A percentile compares a stretch with the other conserved stretches of the same genome.
phyloP scores from a whole-genome alignment of 2,329 filamentous ascomycete species.

The Cytospora mali region DNA sequence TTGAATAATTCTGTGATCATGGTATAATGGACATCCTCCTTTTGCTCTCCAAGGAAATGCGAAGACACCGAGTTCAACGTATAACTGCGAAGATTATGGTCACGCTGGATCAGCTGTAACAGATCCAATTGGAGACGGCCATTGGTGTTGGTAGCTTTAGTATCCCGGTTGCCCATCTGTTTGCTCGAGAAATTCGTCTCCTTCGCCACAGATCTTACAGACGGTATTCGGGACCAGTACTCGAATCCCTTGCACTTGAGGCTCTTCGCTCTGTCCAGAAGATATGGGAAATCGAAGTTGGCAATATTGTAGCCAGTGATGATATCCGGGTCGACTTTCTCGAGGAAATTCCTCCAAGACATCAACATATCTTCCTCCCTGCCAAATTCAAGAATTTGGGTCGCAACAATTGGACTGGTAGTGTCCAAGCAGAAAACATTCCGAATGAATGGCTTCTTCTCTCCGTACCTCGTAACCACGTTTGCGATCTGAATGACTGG shows the following conservation, averaged over 20 bases:
- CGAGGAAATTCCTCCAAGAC: slow-evolving; percentile 86
- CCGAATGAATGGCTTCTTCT: slow-evolving; percentile 90
- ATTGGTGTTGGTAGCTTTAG: slow-evolving; percentile 91
- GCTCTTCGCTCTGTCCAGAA: slow-evolving; percentile 84
- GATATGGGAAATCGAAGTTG: slow-evolving; percentile 98
- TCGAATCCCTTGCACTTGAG: slow-evolving; percentile 81
- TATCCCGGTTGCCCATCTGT: slow-evolving; percentile 96
- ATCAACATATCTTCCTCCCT: slow-evolving; percentile 88
- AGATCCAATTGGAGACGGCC: slow-evolving; percentile 91
- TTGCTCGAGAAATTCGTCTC: slow-evolving; percentile 93
- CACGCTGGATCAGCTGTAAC: slow-evolving; percentile 90
- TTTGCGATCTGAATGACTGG: slow-evolving; percentile 98
- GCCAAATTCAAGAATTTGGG: slow-evolving; percentile 82
- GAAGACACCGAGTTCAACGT: slow-evolving; percentile 95
- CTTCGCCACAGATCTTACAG: slow-evolving; percentile 69
- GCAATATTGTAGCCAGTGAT: slow-evolving; percentile 99
- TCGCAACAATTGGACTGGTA: slow-evolving; percentile 92
- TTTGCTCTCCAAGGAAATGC: slow-evolving; percentile 94
- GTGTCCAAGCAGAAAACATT: slow-evolving; percentile 96
- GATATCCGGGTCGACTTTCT: slow-evolving; percentile 91
- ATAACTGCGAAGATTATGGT: slow-evolving; percentile 94
- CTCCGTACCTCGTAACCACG: slow-evolving; percentile 90
- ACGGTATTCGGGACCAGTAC: slow-evolving; percentile 81
- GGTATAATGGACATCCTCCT: slow-evolving; percentile 97
- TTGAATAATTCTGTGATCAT: slow-evolving; percentile 99